phyloP scores from a whole-genome alignment of 805 yeast genomes.

The Pichia insulana region DNA sequence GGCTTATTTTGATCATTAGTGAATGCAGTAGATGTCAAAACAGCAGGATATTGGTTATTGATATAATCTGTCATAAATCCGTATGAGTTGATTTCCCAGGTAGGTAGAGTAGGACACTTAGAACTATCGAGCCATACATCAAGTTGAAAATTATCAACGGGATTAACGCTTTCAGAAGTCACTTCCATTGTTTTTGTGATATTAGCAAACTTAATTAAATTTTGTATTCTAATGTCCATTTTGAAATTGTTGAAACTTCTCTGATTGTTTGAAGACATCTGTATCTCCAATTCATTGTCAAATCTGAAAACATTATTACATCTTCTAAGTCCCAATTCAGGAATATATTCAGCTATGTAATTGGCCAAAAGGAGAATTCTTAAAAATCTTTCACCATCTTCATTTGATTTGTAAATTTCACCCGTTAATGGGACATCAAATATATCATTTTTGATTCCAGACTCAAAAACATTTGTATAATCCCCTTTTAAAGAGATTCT shows the following conservation, averaged over 20 bases:
- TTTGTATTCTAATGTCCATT: constrained; percentile 20
- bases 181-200: neutral
- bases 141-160: constrained; percentile 1
- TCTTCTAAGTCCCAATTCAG: constrained; percentile 46
- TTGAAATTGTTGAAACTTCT: constrained; percentile 18
- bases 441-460: constrained; percentile 51
- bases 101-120: constrained; percentile 18
- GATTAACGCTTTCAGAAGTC: neutral
- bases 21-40: constrained; percentile 1
- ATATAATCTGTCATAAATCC: constrained; percentile 27
- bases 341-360: constrained; percentile 41
- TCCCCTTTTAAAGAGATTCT: constrained; percentile 45
- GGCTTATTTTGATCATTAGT: neutral
- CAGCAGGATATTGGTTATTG: constrained; percentile 19
- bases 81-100: constrained; percentile 24
- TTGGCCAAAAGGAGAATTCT: constrained; percentile 44
- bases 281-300: constrained; percentile 3
- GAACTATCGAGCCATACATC: constrained; percentile 15
- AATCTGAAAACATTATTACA: constrained; percentile 38
- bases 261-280: constrained; percentile 14
- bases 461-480: constrained; percentile 37
- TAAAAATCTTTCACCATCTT: constrained; percentile 42
- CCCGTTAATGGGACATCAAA: constrained; percentile 56
- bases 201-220: constrained; percentile 13
- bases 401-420: constrained; percentile 41